phyloP scores from a whole-genome alignment of 2,329 filamentous ascomycete genomes.

The Mycosphaerella sp. region DNA sequence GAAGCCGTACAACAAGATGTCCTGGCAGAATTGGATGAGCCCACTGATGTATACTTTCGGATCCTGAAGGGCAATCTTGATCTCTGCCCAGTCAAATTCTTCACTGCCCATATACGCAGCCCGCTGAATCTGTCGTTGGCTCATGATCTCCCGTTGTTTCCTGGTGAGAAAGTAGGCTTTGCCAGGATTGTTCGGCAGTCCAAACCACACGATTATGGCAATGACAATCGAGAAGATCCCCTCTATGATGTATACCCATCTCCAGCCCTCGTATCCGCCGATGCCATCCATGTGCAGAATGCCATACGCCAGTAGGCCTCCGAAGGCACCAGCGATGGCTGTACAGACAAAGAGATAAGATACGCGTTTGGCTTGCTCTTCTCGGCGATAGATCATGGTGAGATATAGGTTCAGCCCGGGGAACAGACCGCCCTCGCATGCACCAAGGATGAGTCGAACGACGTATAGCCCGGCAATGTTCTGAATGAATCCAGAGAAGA shows the following conservation, averaged over 20 bases:
- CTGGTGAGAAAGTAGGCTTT: slow-evolving; percentile 42
- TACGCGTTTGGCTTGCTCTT: slow-evolving; percentile 40
- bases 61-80: slow-evolving; percentile 45
- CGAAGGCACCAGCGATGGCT: slow-evolving; percentile 39
- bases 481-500: slow-evolving; percentile 45
- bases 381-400: slow-evolving; percentile 39
- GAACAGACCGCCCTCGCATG: slow-evolving; percentile 26
- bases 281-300: slow-evolving; percentile 64
- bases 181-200: slow-evolving; percentile 40
- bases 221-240: slow-evolving; percentile 28
- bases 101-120: slow-evolving; percentile 48
- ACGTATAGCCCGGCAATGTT: slow-evolving; percentile 40
- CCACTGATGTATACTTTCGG: slow-evolving; percentile 48
- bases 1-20: slow-evolving; percentile 44
- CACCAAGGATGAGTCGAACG: slow-evolving; percentile 30
- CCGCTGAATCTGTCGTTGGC: slow-evolving; percentile 36
- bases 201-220: slow-evolving; percentile 21
- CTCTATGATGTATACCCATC: slow-evolving; percentile 33
- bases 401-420: slow-evolving; percentile 33
- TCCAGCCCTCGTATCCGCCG: slow-evolving; percentile 48
- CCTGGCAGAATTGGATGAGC: slow-evolving; percentile 47
- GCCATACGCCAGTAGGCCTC: slow-evolving; percentile 37
- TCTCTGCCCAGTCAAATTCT: slow-evolving; percentile 48
- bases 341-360: slow-evolving; percentile 39
- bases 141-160: slow-evolving; percentile 47